Evolutionary conservation across 768 basidiomycete species (phyloP), one percentile per base, ranked within the genome.

Genomic region (Mrakia gelida): DNA sequence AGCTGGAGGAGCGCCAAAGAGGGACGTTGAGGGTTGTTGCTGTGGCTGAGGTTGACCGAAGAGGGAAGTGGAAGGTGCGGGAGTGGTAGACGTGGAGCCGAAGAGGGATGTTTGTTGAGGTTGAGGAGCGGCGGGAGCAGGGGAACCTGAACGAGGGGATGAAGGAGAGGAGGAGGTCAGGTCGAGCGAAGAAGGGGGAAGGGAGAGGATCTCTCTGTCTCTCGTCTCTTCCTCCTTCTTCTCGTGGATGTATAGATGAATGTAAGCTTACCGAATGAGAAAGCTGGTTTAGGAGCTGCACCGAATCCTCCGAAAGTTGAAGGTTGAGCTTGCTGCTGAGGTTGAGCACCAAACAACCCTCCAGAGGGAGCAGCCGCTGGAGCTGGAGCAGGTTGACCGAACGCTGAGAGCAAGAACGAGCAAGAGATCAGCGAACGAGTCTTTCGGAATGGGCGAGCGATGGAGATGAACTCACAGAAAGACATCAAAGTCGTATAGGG

Each of bases 31-130:
- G 9, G 77, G 77, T 45, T 61, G 76, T 30, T 72, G 76, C 68
- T 63, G 78, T n/a, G n/a, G n/a, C 43, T 79, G 73, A 2, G 74
- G 78, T 62, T 79, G 74, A 26, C 78, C 78, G n/a, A 79, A 79
- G 43, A 79, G 78, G 11, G 78, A 79, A 13, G 77, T 73, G 5
- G 72, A 63, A 26, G 76, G 61, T 5, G 68, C 59, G 9, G 67
- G 67, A 10, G 59, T n/a, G 59, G 68, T 38, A 23, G 74, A 32
- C 8, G 74, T 52, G 10, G 65, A 41, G 10, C 74, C 78, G 43
- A 79, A 79, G 32, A 79, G 71, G 56, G 74, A 75, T 3, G 77
- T 73, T 23, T 65, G 38, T 26, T 73, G 38, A 16, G 63, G 74
- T 23, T 68, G 70, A 63, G 74, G n/a, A 16, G 73, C 28, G 9